These are phyloP conservation scores for Lathyrus oleraceus DNA, from an alignment of 306 rosid genomes.

Conservation along the genomic window DNA sequence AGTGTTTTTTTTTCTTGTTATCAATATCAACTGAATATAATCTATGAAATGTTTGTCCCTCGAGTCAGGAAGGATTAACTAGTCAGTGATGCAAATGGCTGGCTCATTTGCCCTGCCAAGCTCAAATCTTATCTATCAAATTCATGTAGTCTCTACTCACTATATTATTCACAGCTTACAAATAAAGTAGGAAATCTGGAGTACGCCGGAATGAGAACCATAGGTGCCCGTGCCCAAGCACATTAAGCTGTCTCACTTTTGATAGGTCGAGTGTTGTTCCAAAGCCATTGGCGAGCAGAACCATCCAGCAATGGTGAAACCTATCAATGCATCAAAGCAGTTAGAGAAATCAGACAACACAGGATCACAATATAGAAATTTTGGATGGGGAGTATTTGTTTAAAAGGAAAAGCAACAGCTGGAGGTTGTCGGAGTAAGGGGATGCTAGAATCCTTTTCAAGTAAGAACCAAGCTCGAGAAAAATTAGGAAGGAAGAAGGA, in stretches of 20 bases:
- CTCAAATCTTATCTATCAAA: slow-evolving; percentile 14
- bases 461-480: neutral
- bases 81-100: neutral
- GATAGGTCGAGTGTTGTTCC: slow-evolving; percentile 78
- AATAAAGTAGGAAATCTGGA: neutral
- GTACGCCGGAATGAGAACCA: slow-evolving; percentile 22
- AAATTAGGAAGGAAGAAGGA: neutral
- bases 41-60: too few relatives aligned
- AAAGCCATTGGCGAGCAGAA: slow-evolving; percentile 78
- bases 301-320: slow-evolving; percentile 83
- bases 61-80: too few relatives aligned
- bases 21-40: too few relatives aligned
- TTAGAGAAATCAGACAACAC: neutral
- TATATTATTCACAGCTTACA: slow-evolving; percentile 26
- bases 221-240: neutral
- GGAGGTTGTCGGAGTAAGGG: neutral
- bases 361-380: slow-evolving; percentile 4
- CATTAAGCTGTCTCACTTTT: slow-evolving; percentile 33
- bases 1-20: too few relatives aligned
- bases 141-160: slow-evolving; percentile 17
- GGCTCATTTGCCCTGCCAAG: slow-evolving; percentile 6
- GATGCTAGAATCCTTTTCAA: neutral
- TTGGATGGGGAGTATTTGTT: neutral
- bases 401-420: slow-evolving; percentile 21
- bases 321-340: slow-evolving; percentile 46